Conservation (phyloP, 75 land plant genomes). For the Selaginella tamariscina region DNA sequence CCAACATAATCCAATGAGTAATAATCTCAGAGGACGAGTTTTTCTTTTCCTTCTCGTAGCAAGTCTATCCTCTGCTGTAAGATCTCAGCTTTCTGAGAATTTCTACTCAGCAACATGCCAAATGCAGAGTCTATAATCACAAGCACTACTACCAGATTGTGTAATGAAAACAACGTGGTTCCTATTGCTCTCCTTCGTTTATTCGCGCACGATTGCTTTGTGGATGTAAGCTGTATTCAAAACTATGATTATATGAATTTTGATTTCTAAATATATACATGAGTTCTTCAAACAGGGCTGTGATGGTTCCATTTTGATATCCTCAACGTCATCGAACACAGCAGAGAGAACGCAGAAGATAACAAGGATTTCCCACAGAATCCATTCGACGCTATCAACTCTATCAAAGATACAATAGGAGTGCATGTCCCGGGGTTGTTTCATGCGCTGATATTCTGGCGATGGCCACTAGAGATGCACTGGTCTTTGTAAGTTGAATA, state of each 20-base stretch:
- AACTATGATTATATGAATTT: no score
- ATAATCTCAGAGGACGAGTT: no score
- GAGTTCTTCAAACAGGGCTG: conserved; percentile 2
- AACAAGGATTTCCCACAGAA: conserved; percentile 3
- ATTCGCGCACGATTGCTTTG: conserved; percentile 12
- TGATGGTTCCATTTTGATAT: conserved; percentile 1
- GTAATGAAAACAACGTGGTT: not conserved
- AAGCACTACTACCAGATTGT: not conserved
- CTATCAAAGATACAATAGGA: not conserved
- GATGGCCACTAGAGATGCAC: conserved; percentile 1
- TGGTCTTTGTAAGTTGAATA: not conserved
- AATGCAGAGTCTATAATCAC: conserved; percentile 4
- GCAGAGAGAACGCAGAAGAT: not conserved
- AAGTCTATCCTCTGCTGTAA: no score
- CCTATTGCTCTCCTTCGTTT: conserved; percentile 3
- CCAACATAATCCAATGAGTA: no score
- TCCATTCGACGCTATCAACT: conserved; percentile 5
- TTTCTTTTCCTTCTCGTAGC: no score
- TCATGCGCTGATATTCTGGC: conserved; percentile 12
- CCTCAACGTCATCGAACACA: not conserved
- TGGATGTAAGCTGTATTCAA: no score
- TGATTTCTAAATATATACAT: not conserved
- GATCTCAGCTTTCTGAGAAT: conserved; percentile 8
- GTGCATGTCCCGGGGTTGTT: conserved; percentile 1
- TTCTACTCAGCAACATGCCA: not conserved